Evolutionary conservation across 176 grass and related monocot species (phyloP).

Genomic region (Carex kokanica): DNA sequence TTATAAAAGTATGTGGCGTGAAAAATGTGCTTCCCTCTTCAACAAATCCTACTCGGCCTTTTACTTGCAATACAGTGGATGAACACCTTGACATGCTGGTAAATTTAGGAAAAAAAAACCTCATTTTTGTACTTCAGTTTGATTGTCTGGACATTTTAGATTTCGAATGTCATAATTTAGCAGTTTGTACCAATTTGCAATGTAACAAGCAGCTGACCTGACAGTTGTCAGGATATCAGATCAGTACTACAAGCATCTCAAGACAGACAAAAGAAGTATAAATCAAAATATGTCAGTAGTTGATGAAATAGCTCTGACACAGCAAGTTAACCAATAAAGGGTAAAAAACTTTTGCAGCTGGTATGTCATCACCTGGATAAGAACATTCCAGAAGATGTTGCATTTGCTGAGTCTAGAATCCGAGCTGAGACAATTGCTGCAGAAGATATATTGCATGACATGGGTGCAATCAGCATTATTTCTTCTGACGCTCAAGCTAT

Average conservation of each 20-base stretch:
- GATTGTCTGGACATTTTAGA: neutral
- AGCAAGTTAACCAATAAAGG: neutral
- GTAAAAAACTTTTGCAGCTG: constrained; percentile 41
- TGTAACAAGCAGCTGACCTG: neutral
- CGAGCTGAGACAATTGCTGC: constrained; percentile 91
- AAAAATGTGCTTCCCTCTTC: constrained; percentile 98
- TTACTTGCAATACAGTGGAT: constrained; percentile 88
- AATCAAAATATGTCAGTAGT: neutral
- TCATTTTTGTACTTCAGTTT: constrained; percentile 23
- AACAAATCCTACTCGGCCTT: constrained; percentile 94
- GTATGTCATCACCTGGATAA: constrained; percentile 97
- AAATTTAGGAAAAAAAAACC: constrained; percentile 12
- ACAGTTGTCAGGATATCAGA: neutral
- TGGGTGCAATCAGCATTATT: constrained; percentile 99
- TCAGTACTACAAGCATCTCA: neutral
- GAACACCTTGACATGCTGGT: constrained; percentile 99
- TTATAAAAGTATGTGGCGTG: constrained; percentile 96
- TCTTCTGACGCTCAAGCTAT: constrained; percentile 98
- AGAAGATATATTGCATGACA: constrained; percentile 95
- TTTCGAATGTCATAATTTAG: neutral
- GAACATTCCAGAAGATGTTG: constrained; percentile 88
- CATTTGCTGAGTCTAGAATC: constrained; percentile 95
- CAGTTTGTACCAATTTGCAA: neutral
- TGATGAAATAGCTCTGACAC: neutral
- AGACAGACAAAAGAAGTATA: neutral